Conservation (phyloP, 257 asterid species). For the Jacaranda mimosifolia region DNA sequence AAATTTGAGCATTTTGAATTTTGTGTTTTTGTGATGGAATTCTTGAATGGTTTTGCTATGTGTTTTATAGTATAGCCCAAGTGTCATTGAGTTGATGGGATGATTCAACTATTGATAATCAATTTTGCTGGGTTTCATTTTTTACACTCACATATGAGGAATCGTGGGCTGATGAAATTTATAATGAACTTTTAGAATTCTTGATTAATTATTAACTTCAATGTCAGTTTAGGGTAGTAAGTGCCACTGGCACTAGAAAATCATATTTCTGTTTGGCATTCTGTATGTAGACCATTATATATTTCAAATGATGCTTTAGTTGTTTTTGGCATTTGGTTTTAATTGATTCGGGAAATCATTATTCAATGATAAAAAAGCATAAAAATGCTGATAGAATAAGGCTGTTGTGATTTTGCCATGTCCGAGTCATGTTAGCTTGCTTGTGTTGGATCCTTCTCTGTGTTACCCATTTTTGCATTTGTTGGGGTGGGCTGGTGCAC, state of each 20-base stretch:
- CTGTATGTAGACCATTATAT: too few relatives aligned
- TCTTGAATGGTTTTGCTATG: background rate
- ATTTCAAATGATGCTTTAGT: too few relatives aligned
- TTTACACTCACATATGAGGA: background rate
- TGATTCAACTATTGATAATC: constrained; percentile 6
- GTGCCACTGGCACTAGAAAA: constrained; percentile 12
- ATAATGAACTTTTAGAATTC: background rate
- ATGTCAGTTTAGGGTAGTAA: background rate
- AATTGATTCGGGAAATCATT: background rate
- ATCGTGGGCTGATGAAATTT: background rate
- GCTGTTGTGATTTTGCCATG: background rate
- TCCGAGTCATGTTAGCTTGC: background rate
- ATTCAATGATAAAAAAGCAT: background rate
- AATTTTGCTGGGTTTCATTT: background rate
- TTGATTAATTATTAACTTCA: background rate
- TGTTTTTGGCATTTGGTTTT: too few relatives aligned
- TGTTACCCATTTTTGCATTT: too few relatives aligned
- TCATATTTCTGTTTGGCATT: background rate
- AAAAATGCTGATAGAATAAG: too few relatives aligned
- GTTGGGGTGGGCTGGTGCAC: too few relatives aligned
- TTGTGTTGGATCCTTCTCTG: background rate
- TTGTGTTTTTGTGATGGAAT: background rate
- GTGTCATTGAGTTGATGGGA: background rate
- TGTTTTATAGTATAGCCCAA: background rate
- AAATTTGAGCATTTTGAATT: background rate